phyloP scores from a whole-genome alignment of 2,329 filamentous ascomycete species.

The Talaromyces piceae region DNA sequence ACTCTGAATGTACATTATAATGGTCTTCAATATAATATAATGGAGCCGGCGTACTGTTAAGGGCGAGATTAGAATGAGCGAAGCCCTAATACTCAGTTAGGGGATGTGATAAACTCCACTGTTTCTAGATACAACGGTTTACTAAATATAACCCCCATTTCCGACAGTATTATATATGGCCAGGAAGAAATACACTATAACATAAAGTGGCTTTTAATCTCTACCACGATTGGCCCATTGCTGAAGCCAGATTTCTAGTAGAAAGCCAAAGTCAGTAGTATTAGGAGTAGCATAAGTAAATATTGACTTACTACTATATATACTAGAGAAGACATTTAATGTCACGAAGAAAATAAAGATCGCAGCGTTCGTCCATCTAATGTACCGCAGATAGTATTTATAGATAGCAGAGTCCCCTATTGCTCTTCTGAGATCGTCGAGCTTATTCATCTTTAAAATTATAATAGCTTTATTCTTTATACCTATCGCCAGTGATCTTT shows the following conservation, averaged over 20 bases:
- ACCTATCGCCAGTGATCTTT: neutral
- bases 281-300: neutral
- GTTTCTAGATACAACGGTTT: neutral
- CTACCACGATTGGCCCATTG: constrained; percentile 33
- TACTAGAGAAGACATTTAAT: constrained; percentile 33
- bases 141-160: constrained; percentile 25
- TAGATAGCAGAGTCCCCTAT: constrained; percentile 38
- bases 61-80: constrained; percentile 5
- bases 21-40: constrained; percentile 42
- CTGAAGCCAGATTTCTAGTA: constrained; percentile 32
- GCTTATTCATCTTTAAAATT: constrained; percentile 18
- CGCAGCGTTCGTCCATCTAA: constrained; percentile 27
- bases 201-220: constrained; percentile 25
- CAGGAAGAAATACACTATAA: constrained; percentile 33
- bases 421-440: constrained; percentile 12
- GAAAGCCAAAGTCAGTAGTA: neutral
- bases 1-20: constrained; percentile 44
- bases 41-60: constrained; percentile 8
- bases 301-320: constrained; percentile 17
- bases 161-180: constrained; percentile 29
- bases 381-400: constrained; percentile 31
- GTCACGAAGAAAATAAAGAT: constrained; percentile 32
- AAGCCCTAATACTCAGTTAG: neutral
- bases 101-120: neutral
- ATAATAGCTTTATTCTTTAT: neutral